These are phyloP conservation scores for Neonothopanus nambi DNA, from an alignment of 1,284 basidiomycete genomes.

Conservation along the genomic window DNA sequence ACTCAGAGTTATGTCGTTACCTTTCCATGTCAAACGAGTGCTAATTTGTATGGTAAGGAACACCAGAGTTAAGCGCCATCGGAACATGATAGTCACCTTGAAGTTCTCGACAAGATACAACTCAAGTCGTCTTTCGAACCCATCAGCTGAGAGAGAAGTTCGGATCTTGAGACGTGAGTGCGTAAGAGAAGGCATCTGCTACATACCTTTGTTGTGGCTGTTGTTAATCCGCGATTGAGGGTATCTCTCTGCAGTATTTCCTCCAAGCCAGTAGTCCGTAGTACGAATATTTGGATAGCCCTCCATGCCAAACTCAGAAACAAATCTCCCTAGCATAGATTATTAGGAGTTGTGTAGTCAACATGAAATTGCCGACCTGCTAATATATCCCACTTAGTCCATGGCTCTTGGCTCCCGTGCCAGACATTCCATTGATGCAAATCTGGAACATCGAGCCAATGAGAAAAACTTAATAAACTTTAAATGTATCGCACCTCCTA, in stretches of 20 bases:
- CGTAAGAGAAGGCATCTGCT: too few relatives aligned
- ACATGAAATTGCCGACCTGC: constrained; percentile 52
- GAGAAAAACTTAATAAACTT: constrained; percentile 8
- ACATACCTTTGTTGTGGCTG: constrained; percentile 76
- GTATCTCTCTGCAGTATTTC: constrained; percentile 68
- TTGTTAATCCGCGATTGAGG: constrained; percentile 83
- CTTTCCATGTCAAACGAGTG: constrained; percentile 87
- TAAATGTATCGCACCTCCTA: constrained; percentile 87
- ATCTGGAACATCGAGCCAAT: constrained; percentile 9
- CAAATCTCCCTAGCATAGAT: constrained; percentile 46
- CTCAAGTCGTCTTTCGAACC: constrained; percentile 86
- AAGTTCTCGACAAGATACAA: constrained; percentile 90
- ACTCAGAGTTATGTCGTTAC: constrained; percentile 30
- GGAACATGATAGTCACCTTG: constrained; percentile 33
- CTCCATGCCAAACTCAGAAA: constrained; percentile 89
- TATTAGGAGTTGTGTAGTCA: not conserved
- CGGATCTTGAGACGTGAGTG: not conserved
- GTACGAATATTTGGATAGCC: constrained; percentile 85
- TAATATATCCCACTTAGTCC: constrained; percentile 87
- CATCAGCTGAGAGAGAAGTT: constrained; percentile 50
- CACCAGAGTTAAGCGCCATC: too few relatives aligned
- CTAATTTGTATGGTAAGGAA: constrained; percentile 8
- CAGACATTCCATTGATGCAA: constrained; percentile 77
- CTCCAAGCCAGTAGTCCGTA: constrained; percentile 79
- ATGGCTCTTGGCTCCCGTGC: constrained; percentile 80